Evolutionary conservation across 2,329 filamentous ascomycete genomes (phyloP), one percentile per base, ranked within the genome.

Genomic region (Zymoseptoria crescenta): DNA sequence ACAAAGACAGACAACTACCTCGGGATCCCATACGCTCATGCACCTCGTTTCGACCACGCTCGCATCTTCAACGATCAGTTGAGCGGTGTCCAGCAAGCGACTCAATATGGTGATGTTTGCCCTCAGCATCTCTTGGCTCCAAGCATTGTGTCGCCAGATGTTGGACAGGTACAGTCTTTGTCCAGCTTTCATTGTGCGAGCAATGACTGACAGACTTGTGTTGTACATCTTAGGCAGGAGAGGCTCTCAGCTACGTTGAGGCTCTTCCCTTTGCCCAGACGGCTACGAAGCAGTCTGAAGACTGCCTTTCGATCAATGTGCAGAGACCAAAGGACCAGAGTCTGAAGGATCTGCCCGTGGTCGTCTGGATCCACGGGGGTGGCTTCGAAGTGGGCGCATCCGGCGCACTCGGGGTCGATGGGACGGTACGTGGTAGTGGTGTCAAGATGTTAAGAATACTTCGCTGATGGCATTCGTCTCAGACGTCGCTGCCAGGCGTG

Each of bases 241-340:
- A 60, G 49, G 59, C 54, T 6, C 20, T 56, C 49, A 58, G 56
- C 20, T 52, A 58, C 4, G 35, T 60, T 27, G 54, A 62, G 48
- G 58, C 56, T 51, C 45, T 59, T 10, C 61, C 58, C 4, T 54
- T 60, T 27, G 27, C 55, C 10, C 58, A 60, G 35, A 41, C 49
- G 49, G 49, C 30, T 5, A 27, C 48, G 2, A 27, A 54, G 49
- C 59, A 60, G 49, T 62, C 58, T 5, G 83, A 86, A 65, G 79
- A 85, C 63, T 86, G 83, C 60, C 74, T 86, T 2, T 83, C 79
- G 35, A 72, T 86, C 60, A 86, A 85, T 62, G 76, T 87, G 9
- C 55, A 56, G 35, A 53, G 58, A 13, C 56, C 56, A 10, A 57
- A 58, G 24, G 56, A 57, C 24, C 49, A 57, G 53, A 55, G n/a